Percentiles rank a stretch among this genome's conserved stretches.
Conservation (phyloP, 768 basidiomycete genomes). For the Rhizopogon vinicolor region DNA sequence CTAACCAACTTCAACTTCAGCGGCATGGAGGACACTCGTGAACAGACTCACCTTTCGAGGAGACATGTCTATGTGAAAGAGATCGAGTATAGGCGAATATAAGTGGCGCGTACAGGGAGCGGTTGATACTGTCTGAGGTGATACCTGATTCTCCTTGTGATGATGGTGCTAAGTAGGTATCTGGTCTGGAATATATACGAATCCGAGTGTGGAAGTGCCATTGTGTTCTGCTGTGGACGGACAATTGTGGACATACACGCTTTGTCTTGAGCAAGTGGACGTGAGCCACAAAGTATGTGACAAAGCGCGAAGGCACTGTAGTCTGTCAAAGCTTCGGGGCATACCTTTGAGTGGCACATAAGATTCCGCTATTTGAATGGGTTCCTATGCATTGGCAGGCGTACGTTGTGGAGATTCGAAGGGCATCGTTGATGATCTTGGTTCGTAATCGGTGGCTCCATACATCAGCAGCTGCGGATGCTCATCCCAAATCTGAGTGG, state of each 20-base stretch:
- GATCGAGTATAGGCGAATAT: background rate
- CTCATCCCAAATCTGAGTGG: no score
- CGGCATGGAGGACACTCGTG: background rate
- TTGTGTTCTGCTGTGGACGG: background rate
- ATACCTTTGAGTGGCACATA: background rate
- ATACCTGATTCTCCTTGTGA: background rate
- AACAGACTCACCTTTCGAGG: background rate
- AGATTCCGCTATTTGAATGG: background rate
- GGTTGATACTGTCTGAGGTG: background rate
- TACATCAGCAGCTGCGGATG: no score
- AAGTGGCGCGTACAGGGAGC: no score
- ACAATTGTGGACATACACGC: background rate
- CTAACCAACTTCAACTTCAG: conserved; percentile 3
- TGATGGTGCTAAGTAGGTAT: background rate
- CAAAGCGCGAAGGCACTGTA: background rate
- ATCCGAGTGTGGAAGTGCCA: background rate
- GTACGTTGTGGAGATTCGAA: no score
- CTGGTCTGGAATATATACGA: background rate
- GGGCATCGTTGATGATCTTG: no score
- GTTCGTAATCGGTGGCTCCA: no score
- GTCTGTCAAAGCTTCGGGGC: background rate
- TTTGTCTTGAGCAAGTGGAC: background rate
- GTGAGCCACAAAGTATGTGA: background rate
- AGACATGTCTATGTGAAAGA: background rate
- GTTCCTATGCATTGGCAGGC: no score